Base-by-base conservation (phyloP, 306 rosid genomes). In the Prosopis cineraria region DNA sequence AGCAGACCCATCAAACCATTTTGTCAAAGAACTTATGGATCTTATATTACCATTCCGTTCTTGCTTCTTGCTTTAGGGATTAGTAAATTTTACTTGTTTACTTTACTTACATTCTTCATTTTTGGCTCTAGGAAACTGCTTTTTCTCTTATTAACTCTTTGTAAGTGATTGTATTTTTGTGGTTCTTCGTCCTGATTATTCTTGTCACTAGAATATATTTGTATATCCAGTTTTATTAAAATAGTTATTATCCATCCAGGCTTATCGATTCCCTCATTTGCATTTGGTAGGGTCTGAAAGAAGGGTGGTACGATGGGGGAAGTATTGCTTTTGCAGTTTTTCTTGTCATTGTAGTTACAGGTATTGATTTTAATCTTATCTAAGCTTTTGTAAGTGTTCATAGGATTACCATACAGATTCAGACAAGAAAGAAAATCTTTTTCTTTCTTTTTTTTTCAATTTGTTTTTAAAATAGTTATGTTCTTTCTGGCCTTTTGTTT, bases 221-320 rank as follows among this genome's bases (percentile, higher is more conserved):
- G n/a, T 74, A 52, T 76, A 11, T 40, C 50, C 58, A 37, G 36
- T 63, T 70, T 43, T 14, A 72, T 43, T 59, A 48, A 59, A 48
- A 16, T 68, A n/a, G 37, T 29, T 44, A 16, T 68, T 29, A 68
- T 76, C n/a, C 80, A 20, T 27, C 59, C 52, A 33, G 60, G 68
- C 58, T 68, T 74, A 78, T 65, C 13, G 25, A 58, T 75, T 83
- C 53, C 78, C 24, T 39, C 65, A 62, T 68, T 75, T 73, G 60
- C 79, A 76, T 72, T 65, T 77, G 68, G 12, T 70, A 95, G 99
- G 99, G 99, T 81, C 11, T 87, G 62, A 11, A 70, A 9, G 90
- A 93, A 85, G 99, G 99, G 80, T 95, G 98, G 98, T 91, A 89
- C 77, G 99, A 95, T 84, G 97, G 99, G 76, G 98, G 96, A 67